Evolutionary conservation across 352 stramenopile genomes (phyloP), one percentile per base, ranked within the genome.

Genomic region (Phytophthora colocasiae): DNA sequence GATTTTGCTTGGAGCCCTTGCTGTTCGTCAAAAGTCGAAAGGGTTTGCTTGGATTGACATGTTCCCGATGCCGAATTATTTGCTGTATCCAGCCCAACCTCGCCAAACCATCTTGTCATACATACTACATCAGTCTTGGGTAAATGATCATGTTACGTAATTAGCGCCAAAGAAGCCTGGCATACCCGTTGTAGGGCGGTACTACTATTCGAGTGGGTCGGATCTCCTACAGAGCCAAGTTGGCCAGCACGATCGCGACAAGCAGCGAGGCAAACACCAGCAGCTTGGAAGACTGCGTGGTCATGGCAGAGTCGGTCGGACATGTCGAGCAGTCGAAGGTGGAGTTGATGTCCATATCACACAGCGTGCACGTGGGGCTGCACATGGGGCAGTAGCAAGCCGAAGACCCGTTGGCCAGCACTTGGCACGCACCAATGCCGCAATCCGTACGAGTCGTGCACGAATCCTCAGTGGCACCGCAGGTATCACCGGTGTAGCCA

Each of bases 401-500:
- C 8, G 71, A 78, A 7, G 74, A 83, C 12, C 77, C 77, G 55
- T 83, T 86, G 10, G 67, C 46, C n/a, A 76, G 55, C 26, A 81
- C 69, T 29, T 86, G 71, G 50, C 77, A 86, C 4, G 65, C 66
- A 11, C 77, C 77, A 50, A 76, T 64, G 10, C 75, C 75, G 39
- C 77, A 86, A 41, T 79, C 63, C 19, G 69, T 81, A 41, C 72
- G 78, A 2, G 66, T 78, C 10, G 71, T 77, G 47, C 77, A 86
- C 14, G 60, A 73, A 39, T 86, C 77, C 58, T 86, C 77, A 0
- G 74, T 85, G 8, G 78, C 76, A 15, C 80, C 80, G 49, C 80
- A 89, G 1, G 80, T 87, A 34, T 81, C 69, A 17, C 80, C 80
- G 9, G 26, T 80, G 59, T 69, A 89, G 9, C 80, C 80, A 41